Conservation (phyloP, 352 stramenopile species). For the Elongisporangium anandrum region DNA sequence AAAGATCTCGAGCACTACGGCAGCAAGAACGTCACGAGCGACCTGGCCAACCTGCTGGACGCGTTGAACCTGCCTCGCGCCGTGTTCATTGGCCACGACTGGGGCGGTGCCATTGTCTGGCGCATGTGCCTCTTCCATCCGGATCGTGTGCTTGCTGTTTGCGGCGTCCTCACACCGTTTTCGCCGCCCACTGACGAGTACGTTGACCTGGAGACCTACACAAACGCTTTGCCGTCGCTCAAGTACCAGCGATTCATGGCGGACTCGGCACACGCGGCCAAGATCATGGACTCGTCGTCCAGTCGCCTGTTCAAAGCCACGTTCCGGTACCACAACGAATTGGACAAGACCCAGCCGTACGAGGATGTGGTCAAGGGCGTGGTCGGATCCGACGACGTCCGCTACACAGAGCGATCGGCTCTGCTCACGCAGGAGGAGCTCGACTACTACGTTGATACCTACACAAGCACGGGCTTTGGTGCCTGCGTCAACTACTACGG, state of each 20-base stretch:
- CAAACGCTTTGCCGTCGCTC: constrained; percentile 43
- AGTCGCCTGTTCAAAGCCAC: constrained; percentile 27
- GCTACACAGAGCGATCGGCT: constrained; percentile 17
- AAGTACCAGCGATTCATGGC: constrained; percentile 60
- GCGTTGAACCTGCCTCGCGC: constrained; percentile 51
- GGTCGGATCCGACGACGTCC: constrained; percentile 9
- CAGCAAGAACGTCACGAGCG: constrained; percentile 43
- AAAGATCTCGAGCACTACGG: constrained; percentile 35
- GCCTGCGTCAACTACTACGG: constrained; percentile 32
- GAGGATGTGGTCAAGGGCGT: constrained; percentile 12
- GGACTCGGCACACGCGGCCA: constrained; percentile 25
- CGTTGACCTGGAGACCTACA: constrained; percentile 31
- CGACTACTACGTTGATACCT: constrained; percentile 37
- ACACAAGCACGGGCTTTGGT: constrained; percentile 27
- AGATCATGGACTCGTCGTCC: constrained; percentile 16
- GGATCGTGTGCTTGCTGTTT: constrained; percentile 35
- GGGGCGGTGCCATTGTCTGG: constrained; percentile 52
- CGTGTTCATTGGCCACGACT: constrained; percentile 69
- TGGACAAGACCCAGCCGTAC: constrained; percentile 1
- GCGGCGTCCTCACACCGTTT: constrained; percentile 63
- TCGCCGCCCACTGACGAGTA: constrained; percentile 32
- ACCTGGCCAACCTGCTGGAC: constrained; percentile 44
- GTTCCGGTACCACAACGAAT: constrained; percentile 25
- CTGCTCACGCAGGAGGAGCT: constrained; percentile 33
- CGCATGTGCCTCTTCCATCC: constrained; percentile 63